Base-by-base conservation (phyloP, 2,329 filamentous ascomycete species). In the Hawksworthiomyces lignivorus region DNA sequence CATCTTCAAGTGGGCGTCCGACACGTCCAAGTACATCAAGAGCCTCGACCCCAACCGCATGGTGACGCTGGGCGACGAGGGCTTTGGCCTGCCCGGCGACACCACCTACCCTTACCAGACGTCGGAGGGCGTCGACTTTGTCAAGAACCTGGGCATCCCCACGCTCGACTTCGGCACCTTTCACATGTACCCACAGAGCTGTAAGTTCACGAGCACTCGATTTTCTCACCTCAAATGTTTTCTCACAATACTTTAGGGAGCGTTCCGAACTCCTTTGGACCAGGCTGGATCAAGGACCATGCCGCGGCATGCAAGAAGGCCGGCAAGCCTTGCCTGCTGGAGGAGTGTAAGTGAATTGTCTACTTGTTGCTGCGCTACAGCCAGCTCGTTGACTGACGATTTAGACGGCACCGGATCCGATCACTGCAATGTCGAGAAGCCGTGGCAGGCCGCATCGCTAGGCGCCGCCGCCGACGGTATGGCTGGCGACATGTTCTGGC, bases 51-150 rank as follows among this genome's bases (percentile, higher is more conserved):
- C 67, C 2, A 56, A 68, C 35, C 80, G 82, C 55, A 71, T 82
- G 66, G 77, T 82, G 30, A 71, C 72, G 0, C 66, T 79, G 17
- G 78, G 80, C 14, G 78, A 82, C 48, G 80, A 67, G 43, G 63
- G 63, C 2, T 60, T 59, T 24, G 57, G 57, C 2, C 34, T 58
- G 3, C 47, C 54, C 0, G 52, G 52, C 5, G 49, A 45, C 35
- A 37, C 42, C 2, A 18, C 33, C 3, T 54, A 54, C 27, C 54
- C 54, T 2, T 57, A 75, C 56, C 54, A 57, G n/a, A 68, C 61
- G 39, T 54, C 53, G 40, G 72, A 77, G 50, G 75, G 75, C 12
- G 51, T 67, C 14, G 69, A 77, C 54, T 79, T 72, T 50, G 65
- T 63, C 18, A 62, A 62, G 48, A 75, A 75, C 48, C 58, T 75